Percentiles rank a stretch among this genome's conserved stretches.
Conservation (phyloP, 1,284 basidiomycete species). For the Irpex sp. region DNA sequence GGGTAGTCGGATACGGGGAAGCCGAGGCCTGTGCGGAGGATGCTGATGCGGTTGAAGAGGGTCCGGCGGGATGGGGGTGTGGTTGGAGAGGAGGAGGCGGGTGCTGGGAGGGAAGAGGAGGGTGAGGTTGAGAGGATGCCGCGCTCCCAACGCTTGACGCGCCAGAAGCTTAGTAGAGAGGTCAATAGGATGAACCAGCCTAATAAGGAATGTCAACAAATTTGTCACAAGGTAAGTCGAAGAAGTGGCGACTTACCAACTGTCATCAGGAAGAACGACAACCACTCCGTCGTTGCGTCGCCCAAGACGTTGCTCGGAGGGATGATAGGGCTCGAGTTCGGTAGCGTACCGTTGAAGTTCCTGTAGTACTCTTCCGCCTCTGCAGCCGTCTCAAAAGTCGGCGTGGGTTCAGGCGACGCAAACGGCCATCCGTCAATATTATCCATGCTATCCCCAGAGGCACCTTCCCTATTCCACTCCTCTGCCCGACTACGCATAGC, state of each 20-base stretch:
- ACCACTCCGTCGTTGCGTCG: conserved; percentile 75
- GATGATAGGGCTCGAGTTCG: conserved; percentile 4
- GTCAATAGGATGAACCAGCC: conserved; percentile 93
- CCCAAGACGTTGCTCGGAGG: conserved; percentile 17
- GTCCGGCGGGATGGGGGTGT: conserved; percentile 18
- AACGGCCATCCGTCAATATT: conserved; percentile 20
- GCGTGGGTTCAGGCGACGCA: conserved; percentile 20
- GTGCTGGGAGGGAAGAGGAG: conserved; percentile 24
- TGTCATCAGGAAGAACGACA: conserved; percentile 92
- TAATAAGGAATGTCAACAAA: conserved; percentile 12
- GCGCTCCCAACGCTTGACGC: conserved; percentile 84
- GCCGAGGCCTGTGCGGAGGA: conserved; percentile 42
- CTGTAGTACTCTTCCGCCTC: conserved; percentile 45
- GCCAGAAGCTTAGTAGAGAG: conserved; percentile 85
- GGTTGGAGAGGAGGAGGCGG: conserved; percentile 18
- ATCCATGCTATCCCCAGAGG: not conserved
- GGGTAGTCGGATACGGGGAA: conserved; percentile 29
- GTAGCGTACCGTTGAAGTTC: conserved; percentile 25
- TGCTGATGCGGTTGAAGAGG: conserved; percentile 31
- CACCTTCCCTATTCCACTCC: conserved; percentile 25
- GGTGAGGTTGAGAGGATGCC: conserved; percentile 47
- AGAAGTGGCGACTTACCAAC: conserved; percentile 46
- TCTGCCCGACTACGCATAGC: conserved; percentile 56
- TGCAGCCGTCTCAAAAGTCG: conserved; percentile 37
- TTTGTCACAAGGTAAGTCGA: not conserved